phyloP scores from a whole-genome alignment of 345 rosid genomes.

The Iberis pinnata region DNA sequence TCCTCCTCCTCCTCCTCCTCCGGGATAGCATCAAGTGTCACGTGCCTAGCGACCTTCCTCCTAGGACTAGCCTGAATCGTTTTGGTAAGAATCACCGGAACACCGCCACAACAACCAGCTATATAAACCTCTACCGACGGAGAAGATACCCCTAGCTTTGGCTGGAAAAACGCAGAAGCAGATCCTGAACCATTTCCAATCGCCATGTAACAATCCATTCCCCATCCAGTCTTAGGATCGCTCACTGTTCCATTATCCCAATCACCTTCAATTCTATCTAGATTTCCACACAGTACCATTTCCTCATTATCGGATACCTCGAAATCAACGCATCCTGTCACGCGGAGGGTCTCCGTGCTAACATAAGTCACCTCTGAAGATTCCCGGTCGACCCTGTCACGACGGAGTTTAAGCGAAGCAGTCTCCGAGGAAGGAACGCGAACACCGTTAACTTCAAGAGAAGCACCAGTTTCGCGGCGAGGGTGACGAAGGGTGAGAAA shows the following conservation, averaged over 20 bases:
- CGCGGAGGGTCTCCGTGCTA: conserved; percentile 73
- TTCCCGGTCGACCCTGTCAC: conserved; percentile 65
- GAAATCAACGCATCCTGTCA: conserved; percentile 70
- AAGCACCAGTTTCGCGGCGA: conserved; percentile 62
- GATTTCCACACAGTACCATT: conserved; percentile 63
- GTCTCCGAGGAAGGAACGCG: conserved; percentile 55
- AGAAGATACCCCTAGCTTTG: conserved; percentile 53
- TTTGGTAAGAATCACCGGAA: conserved; percentile 82
- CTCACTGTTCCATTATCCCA: conserved; percentile 38
- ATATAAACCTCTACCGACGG: conserved; percentile 81
- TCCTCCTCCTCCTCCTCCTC: conserved; percentile 51
- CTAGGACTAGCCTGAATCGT: conserved; percentile 61
- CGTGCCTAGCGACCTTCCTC: conserved; percentile 49
- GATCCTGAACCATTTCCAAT: conserved; percentile 4
- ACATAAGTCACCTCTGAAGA: conserved; percentile 78
- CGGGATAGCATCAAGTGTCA: conserved; percentile 53
- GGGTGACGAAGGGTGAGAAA: conserved; percentile 61
- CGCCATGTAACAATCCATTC: conserved; percentile 65
- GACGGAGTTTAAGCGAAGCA: conserved; percentile 54
- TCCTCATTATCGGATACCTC: conserved; percentile 59
- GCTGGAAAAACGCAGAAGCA: conserved; percentile 56
- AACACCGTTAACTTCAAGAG: conserved; percentile 76
- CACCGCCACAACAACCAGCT: conserved; percentile 78
- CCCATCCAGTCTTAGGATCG: conserved; percentile 52
- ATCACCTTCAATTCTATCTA: conserved; percentile 64